Evolutionary conservation across 208 protist genomes (phyloP).

Genomic region (Blastocrithidia nonstop): DNA sequence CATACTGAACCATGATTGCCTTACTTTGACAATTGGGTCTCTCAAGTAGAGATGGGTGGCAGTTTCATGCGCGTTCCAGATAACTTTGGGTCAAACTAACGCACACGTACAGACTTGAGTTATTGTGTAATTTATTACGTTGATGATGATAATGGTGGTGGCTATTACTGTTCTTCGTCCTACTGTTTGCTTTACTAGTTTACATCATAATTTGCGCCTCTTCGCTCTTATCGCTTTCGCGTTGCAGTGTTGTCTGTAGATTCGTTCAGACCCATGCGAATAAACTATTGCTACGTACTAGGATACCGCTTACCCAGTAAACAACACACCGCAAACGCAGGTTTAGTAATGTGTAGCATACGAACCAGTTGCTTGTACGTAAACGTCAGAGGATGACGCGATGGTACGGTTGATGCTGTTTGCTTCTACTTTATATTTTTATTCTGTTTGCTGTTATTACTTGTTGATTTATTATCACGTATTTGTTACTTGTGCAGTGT

Average conservation of each 20-base stretch:
- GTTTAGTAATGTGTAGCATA: conserved; percentile 69
- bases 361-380: conserved; percentile 72
- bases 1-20: conserved; percentile 85
- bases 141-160: too few species aligned
- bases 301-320: conserved; percentile 92
- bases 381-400: conserved; percentile 13
- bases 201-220: too few species aligned
- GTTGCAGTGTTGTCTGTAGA: too few species aligned
- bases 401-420: not conserved
- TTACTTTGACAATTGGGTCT: conserved; percentile 60
- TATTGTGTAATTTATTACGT: too few species aligned
- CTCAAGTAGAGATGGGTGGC: conserved; percentile 83
- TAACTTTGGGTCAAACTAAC: conserved; percentile 40
- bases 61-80: conserved; percentile 89
- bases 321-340: conserved; percentile 70
- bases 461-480: not conserved
- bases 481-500: too few species aligned
- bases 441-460: not conserved
- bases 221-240: too few species aligned
- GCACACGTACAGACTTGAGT: too few species aligned
- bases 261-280: conserved; percentile 13
- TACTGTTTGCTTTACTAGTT: too few species aligned
- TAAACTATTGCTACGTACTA: conserved; percentile 47
- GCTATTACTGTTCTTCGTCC: too few species aligned
- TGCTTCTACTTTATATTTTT: not conserved